These are phyloP conservation scores for Caloboletus firmus DNA, from an alignment of 1,284 basidiomycete genomes.

Conservation along the genomic window DNA sequence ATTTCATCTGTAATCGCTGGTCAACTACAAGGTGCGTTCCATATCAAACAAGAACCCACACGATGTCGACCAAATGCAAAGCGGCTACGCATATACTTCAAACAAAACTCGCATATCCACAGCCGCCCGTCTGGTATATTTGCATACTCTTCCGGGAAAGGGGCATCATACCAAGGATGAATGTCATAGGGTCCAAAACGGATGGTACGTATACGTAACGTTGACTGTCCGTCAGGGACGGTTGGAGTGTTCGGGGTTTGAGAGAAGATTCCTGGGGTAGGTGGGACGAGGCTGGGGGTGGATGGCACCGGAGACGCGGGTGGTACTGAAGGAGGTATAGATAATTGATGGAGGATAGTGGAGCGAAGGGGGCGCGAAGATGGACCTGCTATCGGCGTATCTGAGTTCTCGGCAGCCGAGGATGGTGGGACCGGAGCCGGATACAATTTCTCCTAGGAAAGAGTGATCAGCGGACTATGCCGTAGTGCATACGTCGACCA, in stretches of 20 bases:
- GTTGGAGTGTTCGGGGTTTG: slow-evolving; percentile 28
- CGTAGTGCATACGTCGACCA: neutral
- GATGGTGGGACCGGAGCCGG: slow-evolving; percentile 41
- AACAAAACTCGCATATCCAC: slow-evolving; percentile 97
- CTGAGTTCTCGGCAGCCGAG: slow-evolving; percentile 39
- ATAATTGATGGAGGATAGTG: slow-evolving; percentile 40
- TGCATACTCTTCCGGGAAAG: slow-evolving; percentile 97
- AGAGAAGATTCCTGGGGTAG: slow-evolving; percentile 37
- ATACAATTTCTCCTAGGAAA: slow-evolving; percentile 51
- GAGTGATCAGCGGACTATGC: slow-evolving; percentile 11
- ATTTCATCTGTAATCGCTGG: slow-evolving; percentile 70
- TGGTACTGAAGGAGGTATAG: slow-evolving; percentile 32
- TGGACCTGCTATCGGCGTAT: slow-evolving; percentile 53
- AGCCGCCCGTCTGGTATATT: slow-evolving; percentile 89
- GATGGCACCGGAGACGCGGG: slow-evolving; percentile 39
- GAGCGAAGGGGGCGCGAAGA: slow-evolving; percentile 68
- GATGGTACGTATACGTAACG: slow-evolving; percentile 79
- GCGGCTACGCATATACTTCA: slow-evolving; percentile 97
- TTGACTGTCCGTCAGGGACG: slow-evolving; percentile 35
- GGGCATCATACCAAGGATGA: slow-evolving; percentile 98
- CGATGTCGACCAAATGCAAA: slow-evolving; percentile 88
- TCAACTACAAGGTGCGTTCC: slow-evolving; percentile 18
- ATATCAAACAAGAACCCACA: slow-evolving; percentile 46
- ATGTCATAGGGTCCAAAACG: slow-evolving; percentile 95
- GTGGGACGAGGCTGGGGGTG: slow-evolving; percentile 40